Conservation (phyloP, 2,329 filamentous ascomycete genomes). For the Penicillium sclerotiorum region DNA sequence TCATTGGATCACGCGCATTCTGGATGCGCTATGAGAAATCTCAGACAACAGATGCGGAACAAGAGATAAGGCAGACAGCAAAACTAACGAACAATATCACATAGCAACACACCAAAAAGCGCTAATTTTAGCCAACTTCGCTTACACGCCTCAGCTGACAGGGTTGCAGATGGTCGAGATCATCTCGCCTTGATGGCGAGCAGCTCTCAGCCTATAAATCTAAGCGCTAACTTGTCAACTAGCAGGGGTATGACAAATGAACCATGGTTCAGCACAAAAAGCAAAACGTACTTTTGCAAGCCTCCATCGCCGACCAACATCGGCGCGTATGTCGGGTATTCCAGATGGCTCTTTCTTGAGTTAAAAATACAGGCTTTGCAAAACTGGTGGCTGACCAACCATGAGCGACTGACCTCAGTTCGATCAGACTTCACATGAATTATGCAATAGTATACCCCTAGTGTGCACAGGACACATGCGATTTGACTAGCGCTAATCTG, state of each 20-base stretch:
- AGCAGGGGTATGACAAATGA: neutral
- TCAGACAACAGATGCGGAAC: neutral
- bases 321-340: too few species aligned
- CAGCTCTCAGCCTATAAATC: neutral
- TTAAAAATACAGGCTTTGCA: too few species aligned
- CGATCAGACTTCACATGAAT: too few species aligned
- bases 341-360: too few species aligned
- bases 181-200: neutral
- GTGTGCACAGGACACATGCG: neutral
- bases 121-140: neutral
- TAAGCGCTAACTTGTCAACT: neutral
- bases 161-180: neutral
- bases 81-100: neutral
- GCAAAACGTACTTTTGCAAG: neutral
- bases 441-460: too few species aligned
- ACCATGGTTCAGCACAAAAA: neutral
- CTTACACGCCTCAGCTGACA: neutral
- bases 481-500: neutral
- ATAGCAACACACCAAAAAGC: neutral
- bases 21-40: neutral
- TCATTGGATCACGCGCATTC: neutral
- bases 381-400: too few species aligned
- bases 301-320: too few species aligned
- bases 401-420: too few species aligned
- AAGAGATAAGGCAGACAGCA: too few species aligned